These are phyloP conservation scores for Xerocomus brunneocitrinus DNA, from an alignment of 768 basidiomycete genomes.

Conservation along the genomic window DNA sequence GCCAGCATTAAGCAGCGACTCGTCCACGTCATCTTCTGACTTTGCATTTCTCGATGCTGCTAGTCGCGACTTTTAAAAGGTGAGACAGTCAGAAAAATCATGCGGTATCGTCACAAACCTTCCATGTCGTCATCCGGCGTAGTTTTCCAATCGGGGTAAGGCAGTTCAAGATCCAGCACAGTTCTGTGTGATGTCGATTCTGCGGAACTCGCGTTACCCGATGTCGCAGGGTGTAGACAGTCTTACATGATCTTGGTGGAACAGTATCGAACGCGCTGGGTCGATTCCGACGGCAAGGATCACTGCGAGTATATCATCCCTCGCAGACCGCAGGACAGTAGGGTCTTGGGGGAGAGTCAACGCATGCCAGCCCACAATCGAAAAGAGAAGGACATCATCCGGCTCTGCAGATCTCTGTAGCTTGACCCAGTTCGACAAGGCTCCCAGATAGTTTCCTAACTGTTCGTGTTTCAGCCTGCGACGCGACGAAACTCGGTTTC, in stretches of 20 bases:
- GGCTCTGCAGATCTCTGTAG: conserved; percentile 59
- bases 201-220: conserved; percentile 25
- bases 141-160: conserved; percentile 79
- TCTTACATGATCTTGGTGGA: conserved; percentile 85
- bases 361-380: conserved; percentile 93
- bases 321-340: conserved; percentile 49
- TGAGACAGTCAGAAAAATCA: not conserved
- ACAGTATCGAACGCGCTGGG: conserved; percentile 66
- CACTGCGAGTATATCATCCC: conserved; percentile 75
- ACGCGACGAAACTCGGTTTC: not conserved
- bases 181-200: conserved; percentile 81
- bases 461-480: conserved; percentile 28
- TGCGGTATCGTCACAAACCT: conserved; percentile 44
- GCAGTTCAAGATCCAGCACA: conserved; percentile 88
- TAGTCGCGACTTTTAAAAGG: conserved; percentile 55
- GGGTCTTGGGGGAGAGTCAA: conserved; percentile 90
- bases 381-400: conserved; percentile 69
- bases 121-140: conserved; percentile 95
- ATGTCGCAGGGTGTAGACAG: not conserved
- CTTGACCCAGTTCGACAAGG: conserved; percentile 83
- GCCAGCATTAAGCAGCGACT: conserved; percentile 77
- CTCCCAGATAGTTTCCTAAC: conserved; percentile 94
- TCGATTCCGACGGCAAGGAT: conserved; percentile 84
- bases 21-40: conserved; percentile 73
- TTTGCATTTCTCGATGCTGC: conserved; percentile 70